Evolutionary conservation across 441 rosid genomes (phyloP).

Genomic region (Geranium incanum): DNA sequence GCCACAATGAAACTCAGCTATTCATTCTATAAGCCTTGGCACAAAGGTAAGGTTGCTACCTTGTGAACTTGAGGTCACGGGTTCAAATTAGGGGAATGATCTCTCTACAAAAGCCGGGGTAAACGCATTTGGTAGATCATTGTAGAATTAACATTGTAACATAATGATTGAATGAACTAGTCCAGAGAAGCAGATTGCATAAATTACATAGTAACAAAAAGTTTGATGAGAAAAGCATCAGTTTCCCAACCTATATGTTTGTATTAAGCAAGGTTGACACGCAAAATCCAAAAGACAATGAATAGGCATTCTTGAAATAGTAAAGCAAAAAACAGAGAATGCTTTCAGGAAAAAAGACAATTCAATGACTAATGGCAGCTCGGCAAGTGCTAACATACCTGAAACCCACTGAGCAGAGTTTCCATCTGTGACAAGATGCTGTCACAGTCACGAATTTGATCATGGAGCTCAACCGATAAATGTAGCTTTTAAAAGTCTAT

Average conservation of each 20-base stretch:
- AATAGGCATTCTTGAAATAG: not conserved
- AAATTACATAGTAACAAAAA: not conserved
- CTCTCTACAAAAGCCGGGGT: not conserved
- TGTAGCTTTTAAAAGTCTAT: no score
- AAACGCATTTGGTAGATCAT: not conserved
- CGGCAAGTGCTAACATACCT: slow-evolving; percentile 35
- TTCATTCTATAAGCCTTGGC: not conserved
- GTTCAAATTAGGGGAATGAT: not conserved
- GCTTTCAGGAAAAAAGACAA: not conserved
- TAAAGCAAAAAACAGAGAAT: not conserved
- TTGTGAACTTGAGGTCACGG: not conserved
- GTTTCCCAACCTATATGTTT: not conserved
- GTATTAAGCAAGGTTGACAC: not conserved
- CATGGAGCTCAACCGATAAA: slow-evolving; percentile 8
- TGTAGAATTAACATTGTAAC: not conserved
- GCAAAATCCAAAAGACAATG: not conserved
- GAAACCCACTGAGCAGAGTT: slow-evolving; percentile 92
- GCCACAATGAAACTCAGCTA: not conserved
- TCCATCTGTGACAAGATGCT: slow-evolving; percentile 93
- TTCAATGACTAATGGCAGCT: not conserved
- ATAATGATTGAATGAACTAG: no score
- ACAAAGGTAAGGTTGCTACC: not conserved
- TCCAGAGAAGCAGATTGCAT: not conserved
- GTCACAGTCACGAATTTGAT: slow-evolving; percentile 95
- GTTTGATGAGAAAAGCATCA: not conserved